Evolutionary conservation across 768 basidiomycete species (phyloP), one percentile per base, ranked within the genome.

Genomic region (Leucosporidium scottii): DNA sequence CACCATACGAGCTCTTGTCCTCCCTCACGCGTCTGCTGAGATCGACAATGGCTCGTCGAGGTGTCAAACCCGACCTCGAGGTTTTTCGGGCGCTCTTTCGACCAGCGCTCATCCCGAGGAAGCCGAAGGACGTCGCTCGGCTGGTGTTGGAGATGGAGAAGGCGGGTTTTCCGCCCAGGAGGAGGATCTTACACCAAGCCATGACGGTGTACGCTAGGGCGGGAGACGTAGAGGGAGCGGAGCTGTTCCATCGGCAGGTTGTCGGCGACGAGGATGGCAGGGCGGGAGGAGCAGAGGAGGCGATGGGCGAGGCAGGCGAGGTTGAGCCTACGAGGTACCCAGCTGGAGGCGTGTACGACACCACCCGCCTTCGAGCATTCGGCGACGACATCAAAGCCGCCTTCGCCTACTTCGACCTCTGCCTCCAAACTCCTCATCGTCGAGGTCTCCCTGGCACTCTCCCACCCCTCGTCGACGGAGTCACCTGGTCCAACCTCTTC

Each of bases 271-370:
- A 34, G 30, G 18, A 18, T 18, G 30, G 20, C 8, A 10, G 48
- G 20, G 68, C 64, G 47, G 71, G 73, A 68, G 77, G 75, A 60
- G 77, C 78, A 60, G 75, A 78, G 60, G 78, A 77, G 72, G 79
- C 77, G 28, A 15, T 34, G 31, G 57, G 39, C 57, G 9, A 12
- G 2, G 34, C 15, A 34, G 23, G 17, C 4, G 57, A n/a, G 34
- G 23, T 7, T 2, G 34, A 36, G 9, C 5, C 31, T n/a, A n/a
- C 8, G 28, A 13, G 10, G 13, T 6, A 44, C 10, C 39, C 39
- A 44, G 39, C 10, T 12, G 15, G 8, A 10, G 36, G 23, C 76
- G 78, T 68, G 73, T 77, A 31, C 75, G 78, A 62, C 74, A 77
- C 69, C 66, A 79, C 44, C 76, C 39, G 39, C 36, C 57, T 58